A percentile compares a stretch with the other conserved stretches of the same genome.
These are phyloP conservation scores for Neurospora hispaniola DNA, from an alignment of 495 filamentous ascomycete species.

Conservation along the genomic window DNA sequence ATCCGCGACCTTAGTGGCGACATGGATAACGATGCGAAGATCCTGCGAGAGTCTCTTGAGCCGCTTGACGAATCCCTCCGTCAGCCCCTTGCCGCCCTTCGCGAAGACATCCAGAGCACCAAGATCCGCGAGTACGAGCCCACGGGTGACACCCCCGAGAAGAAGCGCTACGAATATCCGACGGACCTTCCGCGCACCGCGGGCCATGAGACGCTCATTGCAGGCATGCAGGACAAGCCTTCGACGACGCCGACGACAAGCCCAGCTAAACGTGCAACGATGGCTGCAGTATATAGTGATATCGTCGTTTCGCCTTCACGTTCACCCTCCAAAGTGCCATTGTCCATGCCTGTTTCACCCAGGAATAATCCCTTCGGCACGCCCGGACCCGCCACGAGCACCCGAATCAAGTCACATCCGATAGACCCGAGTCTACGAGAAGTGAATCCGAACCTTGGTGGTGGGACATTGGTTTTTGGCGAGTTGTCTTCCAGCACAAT, in stretches of 20 bases:
- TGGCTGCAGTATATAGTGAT: slow-evolving; percentile 26
- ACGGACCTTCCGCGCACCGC: slow-evolving; percentile 66
- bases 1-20: slow-evolving; percentile 54
- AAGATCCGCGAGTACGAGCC: slow-evolving; percentile 65
- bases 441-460: slow-evolving; percentile 30
- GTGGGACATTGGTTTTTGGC: slow-evolving; percentile 10
- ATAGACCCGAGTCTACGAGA: slow-evolving; percentile 31
- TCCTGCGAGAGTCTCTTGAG: slow-evolving; percentile 44
- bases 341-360: slow-evolving; percentile 1
- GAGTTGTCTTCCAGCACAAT: slow-evolving; percentile 19
- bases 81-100: slow-evolving; percentile 58
- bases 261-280: neutral
- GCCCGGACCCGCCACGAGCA: neutral
- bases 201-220: slow-evolving; percentile 55
- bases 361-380: slow-evolving; percentile 4
- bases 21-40: slow-evolving; percentile 42
- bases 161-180: slow-evolving; percentile 64
- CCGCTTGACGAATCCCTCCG: slow-evolving; percentile 51
- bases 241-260: slow-evolving; percentile 15
- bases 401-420: neutral
- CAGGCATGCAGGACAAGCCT: slow-evolving; percentile 37
- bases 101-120: slow-evolving; percentile 48
- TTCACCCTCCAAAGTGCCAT: slow-evolving; percentile 4
- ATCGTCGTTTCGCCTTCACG: slow-evolving; percentile 17
- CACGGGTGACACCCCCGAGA: slow-evolving; percentile 80